phyloP scores from a whole-genome alignment of 495 filamentous ascomycete genomes.

The Neurospora intermedia region DNA sequence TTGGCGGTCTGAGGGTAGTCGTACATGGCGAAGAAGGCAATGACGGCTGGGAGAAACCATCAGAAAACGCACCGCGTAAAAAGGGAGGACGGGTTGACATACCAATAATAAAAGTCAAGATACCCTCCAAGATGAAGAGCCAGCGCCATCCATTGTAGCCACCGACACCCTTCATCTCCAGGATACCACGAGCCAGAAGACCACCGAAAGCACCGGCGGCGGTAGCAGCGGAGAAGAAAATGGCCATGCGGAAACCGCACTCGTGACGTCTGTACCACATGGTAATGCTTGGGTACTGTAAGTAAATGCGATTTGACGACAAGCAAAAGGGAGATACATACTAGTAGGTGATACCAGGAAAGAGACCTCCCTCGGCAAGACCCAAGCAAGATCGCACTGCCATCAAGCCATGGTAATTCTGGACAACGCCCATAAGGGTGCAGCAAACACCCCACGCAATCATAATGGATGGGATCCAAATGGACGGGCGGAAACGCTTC shows the following conservation, averaged over 20 bases:
- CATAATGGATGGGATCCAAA: slow-evolving; percentile 50
- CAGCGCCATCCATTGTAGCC: slow-evolving; percentile 61
- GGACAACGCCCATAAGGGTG: slow-evolving; percentile 61
- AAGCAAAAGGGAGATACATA: slow-evolving; percentile 4
- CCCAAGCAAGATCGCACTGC: slow-evolving; percentile 64
- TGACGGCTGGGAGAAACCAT: slow-evolving; percentile 30
- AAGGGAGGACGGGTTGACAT: slow-evolving; percentile 22
- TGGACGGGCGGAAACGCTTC: slow-evolving; percentile 51
- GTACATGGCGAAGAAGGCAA: slow-evolving; percentile 60
- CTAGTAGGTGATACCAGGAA: slow-evolving; percentile 66
- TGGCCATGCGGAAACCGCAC: slow-evolving; percentile 56
- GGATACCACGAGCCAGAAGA: slow-evolving; percentile 59
- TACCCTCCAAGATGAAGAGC: slow-evolving; percentile 67
- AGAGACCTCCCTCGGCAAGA: slow-evolving; percentile 67
- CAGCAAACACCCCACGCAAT: slow-evolving; percentile 45
- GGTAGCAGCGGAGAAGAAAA: slow-evolving; percentile 78
- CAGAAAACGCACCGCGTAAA: neutral
- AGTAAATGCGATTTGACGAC: neutral
- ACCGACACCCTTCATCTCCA: slow-evolving; percentile 52
- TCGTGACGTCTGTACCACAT: slow-evolving; percentile 60
- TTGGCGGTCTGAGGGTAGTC: slow-evolving; percentile 69
- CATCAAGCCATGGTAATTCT: slow-evolving; percentile 62
- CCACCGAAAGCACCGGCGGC: slow-evolving; percentile 72
- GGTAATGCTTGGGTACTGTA: slow-evolving; percentile 38
- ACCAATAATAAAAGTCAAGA: slow-evolving; percentile 52